A percentile compares a stretch with the other conserved stretches of the same genome.
Evolutionary conservation across 768 basidiomycete species (phyloP).

Genomic region (Russula sp.): DNA sequence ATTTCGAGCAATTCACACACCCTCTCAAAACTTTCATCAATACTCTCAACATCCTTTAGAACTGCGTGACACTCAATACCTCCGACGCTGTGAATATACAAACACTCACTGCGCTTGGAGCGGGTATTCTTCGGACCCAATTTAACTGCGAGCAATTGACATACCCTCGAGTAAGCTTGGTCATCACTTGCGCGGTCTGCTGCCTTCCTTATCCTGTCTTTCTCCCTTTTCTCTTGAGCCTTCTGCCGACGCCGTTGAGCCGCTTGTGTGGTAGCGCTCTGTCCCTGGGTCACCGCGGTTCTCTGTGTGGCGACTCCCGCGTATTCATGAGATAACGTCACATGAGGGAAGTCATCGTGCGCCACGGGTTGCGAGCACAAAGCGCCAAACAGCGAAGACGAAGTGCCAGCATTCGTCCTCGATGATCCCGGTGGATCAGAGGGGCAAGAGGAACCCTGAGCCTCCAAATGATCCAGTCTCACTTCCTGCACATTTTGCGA

Average conservation of each 20-base stretch:
- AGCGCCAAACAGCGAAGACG: no score
- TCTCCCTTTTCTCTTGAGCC: background rate
- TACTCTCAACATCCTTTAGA: background rate
- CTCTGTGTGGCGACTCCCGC: background rate
- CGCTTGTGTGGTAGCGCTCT: background rate
- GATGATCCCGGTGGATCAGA: background rate
- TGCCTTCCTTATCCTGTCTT: background rate
- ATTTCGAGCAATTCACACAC: conserved; percentile 1
- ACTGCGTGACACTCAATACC: background rate
- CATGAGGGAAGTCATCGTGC: background rate
- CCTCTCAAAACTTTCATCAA: background rate
- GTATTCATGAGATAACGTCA: background rate
- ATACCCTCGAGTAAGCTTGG: background rate
- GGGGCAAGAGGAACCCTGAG: background rate
- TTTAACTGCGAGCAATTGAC: background rate
- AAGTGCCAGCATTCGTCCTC: background rate
- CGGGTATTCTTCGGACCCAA: background rate
- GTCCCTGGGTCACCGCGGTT: background rate
- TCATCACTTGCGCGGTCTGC: background rate
- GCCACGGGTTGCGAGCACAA: no score
- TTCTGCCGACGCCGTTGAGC: background rate
- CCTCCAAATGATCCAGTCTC: background rate
- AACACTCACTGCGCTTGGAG: background rate
- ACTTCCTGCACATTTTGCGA: background rate
- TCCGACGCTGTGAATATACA: no score